A percentile compares a stretch with the other conserved stretches of the same genome.
phyloP scores from a whole-genome alignment of 148 eudicot genomes.

The Tetragonia tetragonoides region DNA sequence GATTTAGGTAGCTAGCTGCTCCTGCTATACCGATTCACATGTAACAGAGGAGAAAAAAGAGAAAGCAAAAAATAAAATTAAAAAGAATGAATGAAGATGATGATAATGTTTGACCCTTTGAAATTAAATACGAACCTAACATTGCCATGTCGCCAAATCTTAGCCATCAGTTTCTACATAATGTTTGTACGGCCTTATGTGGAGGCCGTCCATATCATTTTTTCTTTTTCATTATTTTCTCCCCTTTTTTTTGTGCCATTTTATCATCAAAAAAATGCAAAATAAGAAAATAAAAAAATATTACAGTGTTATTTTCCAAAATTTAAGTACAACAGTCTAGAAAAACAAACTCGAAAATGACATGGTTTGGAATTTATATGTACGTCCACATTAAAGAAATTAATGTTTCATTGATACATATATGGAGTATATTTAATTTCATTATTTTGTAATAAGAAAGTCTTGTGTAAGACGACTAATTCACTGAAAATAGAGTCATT shows the following conservation, averaged over 20 bases:
- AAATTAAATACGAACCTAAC: conserved; percentile 33
- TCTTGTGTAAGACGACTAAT: too few species aligned
- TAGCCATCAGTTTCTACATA: conserved; percentile 20
- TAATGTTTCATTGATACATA: too few species aligned
- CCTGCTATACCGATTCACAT: background rate
- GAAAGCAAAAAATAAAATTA: background rate
- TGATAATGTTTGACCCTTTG: conserved; percentile 14
- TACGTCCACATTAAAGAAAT: too few species aligned
- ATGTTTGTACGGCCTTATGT: conserved; percentile 24
- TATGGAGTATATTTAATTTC: too few species aligned
- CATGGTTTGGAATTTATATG: too few species aligned
- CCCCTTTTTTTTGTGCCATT: conserved; percentile 4
- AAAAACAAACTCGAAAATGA: too few species aligned
- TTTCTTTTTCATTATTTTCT: background rate
- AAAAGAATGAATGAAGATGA: background rate
- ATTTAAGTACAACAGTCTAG: too few species aligned
- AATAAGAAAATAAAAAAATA: too few species aligned
- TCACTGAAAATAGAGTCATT: too few species aligned
- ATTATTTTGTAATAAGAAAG: too few species aligned
- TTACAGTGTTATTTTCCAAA: too few species aligned
- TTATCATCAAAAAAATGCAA: too few species aligned
- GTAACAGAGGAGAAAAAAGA: background rate
- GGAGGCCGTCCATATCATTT: conserved; percentile 21
- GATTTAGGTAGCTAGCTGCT: background rate
- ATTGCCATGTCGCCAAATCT: conserved; percentile 21